A percentile compares a stretch with the other conserved stretches of the same genome.
Conservation (phyloP, 176 grass and related monocot genomes). For the Pharus latifolius region DNA sequence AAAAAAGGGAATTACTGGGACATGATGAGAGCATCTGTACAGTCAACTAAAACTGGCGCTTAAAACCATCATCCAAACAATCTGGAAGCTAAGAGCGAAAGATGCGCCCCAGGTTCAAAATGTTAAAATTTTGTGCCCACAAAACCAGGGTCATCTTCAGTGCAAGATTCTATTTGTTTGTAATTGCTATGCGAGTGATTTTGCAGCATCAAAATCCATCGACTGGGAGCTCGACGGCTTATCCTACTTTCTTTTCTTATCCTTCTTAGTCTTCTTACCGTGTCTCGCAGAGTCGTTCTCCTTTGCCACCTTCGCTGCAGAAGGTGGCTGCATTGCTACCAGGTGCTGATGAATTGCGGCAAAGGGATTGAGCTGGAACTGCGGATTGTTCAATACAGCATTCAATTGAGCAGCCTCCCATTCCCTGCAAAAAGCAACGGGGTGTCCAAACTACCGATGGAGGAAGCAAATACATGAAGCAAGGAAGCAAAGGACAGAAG, state of each 20-base stretch:
- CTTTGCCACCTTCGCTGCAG: conserved; percentile 15
- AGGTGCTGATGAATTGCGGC: conserved; percentile 50
- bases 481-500: neutral
- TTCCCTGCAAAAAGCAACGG: conserved; percentile 16
- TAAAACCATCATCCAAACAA: no score
- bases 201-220: conserved; percentile 30
- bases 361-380: conserved; percentile 39
- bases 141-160: neutral
- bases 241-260: conserved; percentile 31
- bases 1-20: no score
- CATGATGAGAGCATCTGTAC: no score
- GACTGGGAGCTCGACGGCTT: conserved; percentile 5
- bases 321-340: conserved; percentile 37
- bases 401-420: conserved; percentile 43
- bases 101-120: no score
- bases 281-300: neutral
- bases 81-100: no score
- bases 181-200: neutral
- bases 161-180: neutral
- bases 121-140: no score
- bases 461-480: neutral
- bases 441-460: neutral
- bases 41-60: no score
- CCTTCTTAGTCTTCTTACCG: conserved; percentile 10
- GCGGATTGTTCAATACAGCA: conserved; percentile 30